Evolutionary conservation across 345 rosid genomes (phyloP).

Genomic region (Populus simonii): DNA sequence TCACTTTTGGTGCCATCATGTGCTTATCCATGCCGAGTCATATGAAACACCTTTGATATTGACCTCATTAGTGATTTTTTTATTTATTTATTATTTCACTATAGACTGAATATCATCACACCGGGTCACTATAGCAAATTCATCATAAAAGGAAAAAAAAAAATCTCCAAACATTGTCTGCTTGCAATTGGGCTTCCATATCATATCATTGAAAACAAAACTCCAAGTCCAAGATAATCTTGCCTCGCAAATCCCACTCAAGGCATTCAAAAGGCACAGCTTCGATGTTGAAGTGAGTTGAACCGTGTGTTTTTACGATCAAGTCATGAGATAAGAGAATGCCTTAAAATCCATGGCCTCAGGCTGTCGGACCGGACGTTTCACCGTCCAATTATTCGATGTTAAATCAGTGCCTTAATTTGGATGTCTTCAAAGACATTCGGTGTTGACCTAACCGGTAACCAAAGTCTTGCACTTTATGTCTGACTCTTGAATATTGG

Average conservation of each 20-base stretch:
- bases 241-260: no score
- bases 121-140: background rate
- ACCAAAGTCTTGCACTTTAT: background rate
- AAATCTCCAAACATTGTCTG: no score
- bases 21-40: background rate
- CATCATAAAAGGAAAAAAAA: background rate
- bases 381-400: background rate
- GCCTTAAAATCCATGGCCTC: background rate
- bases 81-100: background rate
- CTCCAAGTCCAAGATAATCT: no score
- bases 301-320: background rate
- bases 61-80: background rate
- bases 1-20: conserved; percentile 3
- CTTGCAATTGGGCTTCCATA: no score
- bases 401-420: background rate
- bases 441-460: background rate
- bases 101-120: background rate
- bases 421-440: no score
- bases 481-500: background rate
- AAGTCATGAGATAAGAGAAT: background rate
- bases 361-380: background rate
- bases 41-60: background rate
- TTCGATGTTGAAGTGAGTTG: no score
- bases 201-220: no score
- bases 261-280: no score